Percentiles rank a stretch among this genome's conserved stretches.
phyloP scores from a whole-genome alignment of 345 rosid species.

The Salix viminalis region DNA sequence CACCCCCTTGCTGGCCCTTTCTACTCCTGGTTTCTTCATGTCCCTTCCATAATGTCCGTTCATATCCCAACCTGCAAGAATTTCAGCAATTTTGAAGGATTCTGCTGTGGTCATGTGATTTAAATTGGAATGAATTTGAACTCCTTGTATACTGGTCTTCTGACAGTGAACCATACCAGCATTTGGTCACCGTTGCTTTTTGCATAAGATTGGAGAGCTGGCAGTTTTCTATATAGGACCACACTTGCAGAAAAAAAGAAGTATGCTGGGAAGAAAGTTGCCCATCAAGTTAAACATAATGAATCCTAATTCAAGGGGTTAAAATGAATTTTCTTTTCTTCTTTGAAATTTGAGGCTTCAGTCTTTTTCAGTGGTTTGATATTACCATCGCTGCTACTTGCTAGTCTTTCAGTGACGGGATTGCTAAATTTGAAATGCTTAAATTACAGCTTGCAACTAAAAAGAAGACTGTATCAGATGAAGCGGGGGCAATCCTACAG shows the following conservation, averaged over 20 bases:
- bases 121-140: background rate
- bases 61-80: background rate
- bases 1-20: background rate
- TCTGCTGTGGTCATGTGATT: background rate
- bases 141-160: background rate
- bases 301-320: background rate
- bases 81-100: background rate
- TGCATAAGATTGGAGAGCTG: background rate
- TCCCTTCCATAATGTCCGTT: background rate
- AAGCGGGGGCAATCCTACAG: slow-evolving; percentile 69
- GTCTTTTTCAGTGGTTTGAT: background rate
- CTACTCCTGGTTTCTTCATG: background rate
- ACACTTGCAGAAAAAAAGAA: background rate
- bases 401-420: background rate
- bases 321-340: background rate
- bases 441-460: slow-evolving; percentile 74
- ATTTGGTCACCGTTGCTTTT: background rate
- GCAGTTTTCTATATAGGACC: background rate
- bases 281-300: background rate
- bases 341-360: background rate
- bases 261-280: background rate
- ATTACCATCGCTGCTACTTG: background rate
- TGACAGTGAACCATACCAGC: background rate
- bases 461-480: slow-evolving; percentile 84
- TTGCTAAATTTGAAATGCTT: background rate